Conservation (phyloP, 441 rosid species). For the Pelargonium australe region DNA sequence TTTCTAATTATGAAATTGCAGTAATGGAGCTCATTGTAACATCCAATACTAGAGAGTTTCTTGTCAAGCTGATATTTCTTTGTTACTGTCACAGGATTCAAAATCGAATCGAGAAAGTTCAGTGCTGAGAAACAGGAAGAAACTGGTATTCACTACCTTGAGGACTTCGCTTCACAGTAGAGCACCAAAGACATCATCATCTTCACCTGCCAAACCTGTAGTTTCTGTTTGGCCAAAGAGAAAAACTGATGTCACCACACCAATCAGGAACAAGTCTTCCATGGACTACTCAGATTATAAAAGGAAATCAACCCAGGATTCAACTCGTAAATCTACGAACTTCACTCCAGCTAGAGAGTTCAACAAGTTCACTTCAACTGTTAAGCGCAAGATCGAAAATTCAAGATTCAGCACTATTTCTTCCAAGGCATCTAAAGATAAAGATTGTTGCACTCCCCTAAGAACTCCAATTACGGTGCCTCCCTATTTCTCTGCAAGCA, state of each 20-base stretch:
- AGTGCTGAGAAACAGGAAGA: constrained; percentile 26
- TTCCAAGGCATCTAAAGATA: constrained; percentile 35
- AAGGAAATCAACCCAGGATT: constrained; percentile 28
- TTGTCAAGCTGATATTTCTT: not conserved
- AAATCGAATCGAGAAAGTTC: constrained; percentile 20
- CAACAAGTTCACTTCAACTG: constrained; percentile 35
- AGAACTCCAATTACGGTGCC: constrained; percentile 54
- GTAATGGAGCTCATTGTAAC: constrained; percentile 7
- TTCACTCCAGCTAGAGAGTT: constrained; percentile 39
- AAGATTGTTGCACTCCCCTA: constrained; percentile 45
- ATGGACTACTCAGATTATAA: constrained; percentile 14
- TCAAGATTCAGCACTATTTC: constrained; percentile 37
- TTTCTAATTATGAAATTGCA: constrained; percentile 10
- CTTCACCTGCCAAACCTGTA: constrained; percentile 30
- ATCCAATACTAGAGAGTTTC: too few species aligned
- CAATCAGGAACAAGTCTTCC: constrained; percentile 21
- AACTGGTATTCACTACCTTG: constrained; percentile 23
- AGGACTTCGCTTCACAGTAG: constrained; percentile 19
- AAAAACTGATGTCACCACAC: constrained; percentile 27
- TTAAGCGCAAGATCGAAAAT: constrained; percentile 49
- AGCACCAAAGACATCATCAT: constrained; percentile 18
- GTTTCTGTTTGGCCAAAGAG: constrained; percentile 19
- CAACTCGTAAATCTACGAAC: constrained; percentile 23
- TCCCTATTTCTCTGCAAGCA: constrained; percentile 3
- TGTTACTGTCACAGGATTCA: constrained; percentile 27